Conservation (phyloP, 176 grass and related monocot species). For the Carex myosuroides region DNA sequence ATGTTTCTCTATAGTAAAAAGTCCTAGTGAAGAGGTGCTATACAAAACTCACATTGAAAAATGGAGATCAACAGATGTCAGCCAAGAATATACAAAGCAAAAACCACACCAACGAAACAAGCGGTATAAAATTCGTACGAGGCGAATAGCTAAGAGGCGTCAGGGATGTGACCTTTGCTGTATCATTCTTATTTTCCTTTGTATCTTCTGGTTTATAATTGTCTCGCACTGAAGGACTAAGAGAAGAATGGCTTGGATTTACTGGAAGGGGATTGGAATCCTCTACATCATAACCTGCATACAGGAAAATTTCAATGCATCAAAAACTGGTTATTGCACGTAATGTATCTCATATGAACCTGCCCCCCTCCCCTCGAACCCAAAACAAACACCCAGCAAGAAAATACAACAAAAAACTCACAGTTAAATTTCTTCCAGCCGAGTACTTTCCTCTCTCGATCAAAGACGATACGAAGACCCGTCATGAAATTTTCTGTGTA, state of each 20-base stretch:
- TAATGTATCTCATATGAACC: not conserved
- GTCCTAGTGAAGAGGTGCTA: slow-evolving; percentile 17
- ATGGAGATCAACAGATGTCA: slow-evolving; percentile 24
- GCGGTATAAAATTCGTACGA: not conserved
- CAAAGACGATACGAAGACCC: slow-evolving; percentile 58
- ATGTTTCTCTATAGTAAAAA: slow-evolving; percentile 9
- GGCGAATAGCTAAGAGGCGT: slow-evolving; percentile 36
- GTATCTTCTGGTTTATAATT: slow-evolving; percentile 50
- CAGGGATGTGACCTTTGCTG: slow-evolving; percentile 31
- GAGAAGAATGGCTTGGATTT: slow-evolving; percentile 40
- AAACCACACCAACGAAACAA: slow-evolving; percentile 2
- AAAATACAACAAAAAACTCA: slow-evolving; percentile 25
- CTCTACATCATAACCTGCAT: slow-evolving; percentile 52
- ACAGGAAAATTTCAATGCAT: not conserved
- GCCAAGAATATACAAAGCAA: slow-evolving; percentile 28
- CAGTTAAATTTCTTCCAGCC: slow-evolving; percentile 86
- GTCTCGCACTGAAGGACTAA: slow-evolving; percentile 26
- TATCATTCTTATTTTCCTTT: slow-evolving; percentile 36
- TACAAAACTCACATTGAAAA: not conserved
- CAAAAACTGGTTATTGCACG: not conserved
- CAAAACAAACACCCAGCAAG: not conserved
- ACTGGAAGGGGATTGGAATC: slow-evolving; percentile 46
- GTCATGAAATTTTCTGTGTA: slow-evolving; percentile 88
- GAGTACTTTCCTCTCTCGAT: slow-evolving; percentile 60
- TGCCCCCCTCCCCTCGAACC: not conserved